phyloP scores from a whole-genome alignment of 2,329 filamentous ascomycete genomes.

The Pleomassaria siparia region DNA sequence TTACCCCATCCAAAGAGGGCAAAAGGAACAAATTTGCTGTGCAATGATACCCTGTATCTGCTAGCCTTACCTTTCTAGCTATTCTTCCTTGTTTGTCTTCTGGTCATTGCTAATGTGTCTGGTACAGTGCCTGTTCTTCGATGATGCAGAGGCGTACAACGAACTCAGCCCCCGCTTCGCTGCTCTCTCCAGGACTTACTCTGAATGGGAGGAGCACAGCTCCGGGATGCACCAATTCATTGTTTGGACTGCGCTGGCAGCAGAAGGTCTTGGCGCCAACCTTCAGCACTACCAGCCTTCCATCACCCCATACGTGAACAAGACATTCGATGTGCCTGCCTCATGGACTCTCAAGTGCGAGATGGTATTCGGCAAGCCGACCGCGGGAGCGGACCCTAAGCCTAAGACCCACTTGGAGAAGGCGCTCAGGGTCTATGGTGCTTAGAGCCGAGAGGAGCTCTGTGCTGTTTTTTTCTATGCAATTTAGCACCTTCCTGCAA shows the following conservation, averaged over 20 bases:
- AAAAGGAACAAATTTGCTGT: too few relatives aligned
- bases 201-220: conserved; percentile 26
- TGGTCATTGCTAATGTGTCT: neutral
- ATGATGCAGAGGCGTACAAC: conserved; percentile 17
- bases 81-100: too few relatives aligned
- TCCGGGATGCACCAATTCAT: conserved; percentile 27
- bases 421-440: conserved; percentile 31
- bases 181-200: conserved; percentile 16
- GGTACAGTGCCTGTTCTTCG: conserved; percentile 20
- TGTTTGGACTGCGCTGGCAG: conserved; percentile 30
- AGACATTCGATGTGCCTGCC: conserved; percentile 27
- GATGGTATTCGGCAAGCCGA: conserved; percentile 35
- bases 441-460: neutral
- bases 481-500: too few relatives aligned
- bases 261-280: conserved; percentile 28
- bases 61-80: too few relatives aligned
- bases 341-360: conserved; percentile 25
- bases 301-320: conserved; percentile 23
- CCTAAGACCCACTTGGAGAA: conserved; percentile 31
- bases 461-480: neutral
- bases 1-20: too few relatives aligned
- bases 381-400: conserved; percentile 27
- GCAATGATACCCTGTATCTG: too few relatives aligned
- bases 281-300: conserved; percentile 30
- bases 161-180: conserved; percentile 17